Evolutionary conservation across 768 basidiomycete species (phyloP), one percentile per base, ranked within the genome.

Genomic region (Cyathus striatus): DNA sequence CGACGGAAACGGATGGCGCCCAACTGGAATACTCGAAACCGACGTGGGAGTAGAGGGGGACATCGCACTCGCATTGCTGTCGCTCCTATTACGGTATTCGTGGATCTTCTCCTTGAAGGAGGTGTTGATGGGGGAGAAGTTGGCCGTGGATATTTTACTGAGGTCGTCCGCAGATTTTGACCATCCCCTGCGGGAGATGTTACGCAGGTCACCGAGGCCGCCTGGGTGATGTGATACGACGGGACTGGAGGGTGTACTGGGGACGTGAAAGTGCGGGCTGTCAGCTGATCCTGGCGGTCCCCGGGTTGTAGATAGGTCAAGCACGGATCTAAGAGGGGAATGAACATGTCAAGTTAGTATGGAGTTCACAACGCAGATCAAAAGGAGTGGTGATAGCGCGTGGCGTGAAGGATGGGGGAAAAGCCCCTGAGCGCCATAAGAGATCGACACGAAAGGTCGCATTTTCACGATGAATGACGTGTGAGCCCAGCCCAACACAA

Each of bases 111-210:
- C 76, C 32, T 85, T 79, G 49, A 86, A 75, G 16, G 70, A 67
- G 5, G 70, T 50, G 35, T 75, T 73, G 40, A 73, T 57, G 30
- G 70, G 66, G 12, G 68, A 57, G 43, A 65, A 59, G 20, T 52
- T 48, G 36, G 48, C 42, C 1, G 62, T 51, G 0, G 70, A 68
- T 38, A 80, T 62, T 56, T 75, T 79, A 52, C 78, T 74, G 40
- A 90, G 72, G 58, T 91, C 88, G 55, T 90, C 88, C 17, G 79
- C 86, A 5, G 86, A 89, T 56, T 70, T 80, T 20, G 86, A 88
- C 88, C 88, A 90, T 10, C 73, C 75, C 57, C 79, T 83, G 52
- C 79, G 74, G 1, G 86, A 84, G 7, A 87, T 78, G 38, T 60
- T 65, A 34, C 84, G 79, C 38, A 90, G 70, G 61, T 90, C 87